Evolutionary conservation across 2,329 filamentous ascomycete genomes (phyloP).

Genomic region (Penicillium sumatraense): DNA sequence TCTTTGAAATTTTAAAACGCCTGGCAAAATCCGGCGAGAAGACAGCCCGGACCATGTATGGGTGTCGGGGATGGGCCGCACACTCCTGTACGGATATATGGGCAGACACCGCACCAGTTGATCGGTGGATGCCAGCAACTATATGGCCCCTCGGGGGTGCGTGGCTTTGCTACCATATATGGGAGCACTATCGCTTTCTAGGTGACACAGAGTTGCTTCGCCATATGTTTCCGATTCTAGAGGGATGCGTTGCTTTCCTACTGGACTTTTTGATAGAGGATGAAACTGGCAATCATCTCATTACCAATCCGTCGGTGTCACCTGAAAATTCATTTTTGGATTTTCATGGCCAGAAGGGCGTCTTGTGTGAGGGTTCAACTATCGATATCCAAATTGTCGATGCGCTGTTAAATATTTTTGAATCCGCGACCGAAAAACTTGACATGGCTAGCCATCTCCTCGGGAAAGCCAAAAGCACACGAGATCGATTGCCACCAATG

Average conservation of each 20-base stretch:
- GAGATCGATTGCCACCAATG: slow-evolving; percentile 26
- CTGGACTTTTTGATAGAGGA: slow-evolving; percentile 35
- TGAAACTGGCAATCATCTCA: slow-evolving; percentile 23
- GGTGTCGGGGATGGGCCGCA: slow-evolving; percentile 59
- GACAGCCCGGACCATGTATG: slow-evolving; percentile 60
- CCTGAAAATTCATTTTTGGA: slow-evolving; percentile 37
- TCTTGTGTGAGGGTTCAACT: slow-evolving; percentile 47
- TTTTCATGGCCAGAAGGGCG: slow-evolving; percentile 23
- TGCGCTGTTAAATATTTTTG: slow-evolving; percentile 43
- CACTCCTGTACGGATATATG: slow-evolving; percentile 65
- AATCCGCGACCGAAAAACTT: slow-evolving; percentile 16
- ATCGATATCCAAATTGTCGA: slow-evolving; percentile 54
- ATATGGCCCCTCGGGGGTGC: slow-evolving; percentile 53
- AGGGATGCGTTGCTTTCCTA: slow-evolving; percentile 36
- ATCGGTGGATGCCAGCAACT: slow-evolving; percentile 47
- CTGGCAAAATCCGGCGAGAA: slow-evolving; percentile 48
- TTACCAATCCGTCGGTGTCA: slow-evolving; percentile 35
- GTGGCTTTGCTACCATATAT: slow-evolving; percentile 66
- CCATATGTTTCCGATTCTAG: slow-evolving; percentile 29
- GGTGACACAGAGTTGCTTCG: slow-evolving; percentile 24
- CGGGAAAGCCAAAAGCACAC: slow-evolving; percentile 10
- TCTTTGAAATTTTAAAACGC: slow-evolving; percentile 48
- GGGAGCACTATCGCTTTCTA: slow-evolving; percentile 61
- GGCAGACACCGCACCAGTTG: slow-evolving; percentile 59
- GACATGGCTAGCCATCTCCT: slow-evolving; percentile 22